Evolutionary conservation across 768 basidiomycete genomes (phyloP).

Genomic region (Tricholoma sp.): DNA sequence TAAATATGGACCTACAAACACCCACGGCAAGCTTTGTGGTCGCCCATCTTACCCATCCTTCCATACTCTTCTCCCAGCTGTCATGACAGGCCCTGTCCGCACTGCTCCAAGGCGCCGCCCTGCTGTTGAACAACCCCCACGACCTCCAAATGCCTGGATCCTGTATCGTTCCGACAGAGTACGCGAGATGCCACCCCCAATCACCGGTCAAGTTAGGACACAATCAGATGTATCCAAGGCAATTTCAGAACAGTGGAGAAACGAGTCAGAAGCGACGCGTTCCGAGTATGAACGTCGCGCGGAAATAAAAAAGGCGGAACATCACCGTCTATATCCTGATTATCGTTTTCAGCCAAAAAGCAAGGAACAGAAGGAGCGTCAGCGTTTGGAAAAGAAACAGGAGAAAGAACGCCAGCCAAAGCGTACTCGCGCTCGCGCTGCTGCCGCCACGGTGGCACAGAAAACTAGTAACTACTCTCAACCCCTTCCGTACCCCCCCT

Average conservation of each 20-base stretch:
- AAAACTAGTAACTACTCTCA: constrained; percentile 9
- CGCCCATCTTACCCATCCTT: neutral
- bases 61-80: constrained; percentile 3
- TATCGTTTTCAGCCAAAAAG: constrained; percentile 56
- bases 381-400: constrained; percentile 34
- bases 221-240: constrained; percentile 64
- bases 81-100: constrained; percentile 19
- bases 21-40: constrained; percentile 9
- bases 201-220: constrained; percentile 31
- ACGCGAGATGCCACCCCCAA: constrained; percentile 32
- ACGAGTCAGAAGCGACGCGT: constrained; percentile 43
- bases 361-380: constrained; percentile 43
- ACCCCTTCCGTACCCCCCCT: constrained; percentile 14
- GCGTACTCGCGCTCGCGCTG: constrained; percentile 11
- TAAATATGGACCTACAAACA: constrained; percentile 28
- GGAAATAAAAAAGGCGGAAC: constrained; percentile 47
- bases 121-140: constrained; percentile 36
- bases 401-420: constrained; percentile 30
- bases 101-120: constrained; percentile 3
- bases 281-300: constrained; percentile 48
- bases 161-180: constrained; percentile 65
- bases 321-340: constrained; percentile 44
- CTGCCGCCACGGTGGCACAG: constrained; percentile 6
- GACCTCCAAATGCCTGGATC: constrained; percentile 83
- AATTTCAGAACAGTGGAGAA: constrained; percentile 62